Percentiles rank a stretch among this genome's conserved stretches.
phyloP scores from a whole-genome alignment of 2,329 filamentous ascomycete genomes.

The Chaetomium globosum region DNA sequence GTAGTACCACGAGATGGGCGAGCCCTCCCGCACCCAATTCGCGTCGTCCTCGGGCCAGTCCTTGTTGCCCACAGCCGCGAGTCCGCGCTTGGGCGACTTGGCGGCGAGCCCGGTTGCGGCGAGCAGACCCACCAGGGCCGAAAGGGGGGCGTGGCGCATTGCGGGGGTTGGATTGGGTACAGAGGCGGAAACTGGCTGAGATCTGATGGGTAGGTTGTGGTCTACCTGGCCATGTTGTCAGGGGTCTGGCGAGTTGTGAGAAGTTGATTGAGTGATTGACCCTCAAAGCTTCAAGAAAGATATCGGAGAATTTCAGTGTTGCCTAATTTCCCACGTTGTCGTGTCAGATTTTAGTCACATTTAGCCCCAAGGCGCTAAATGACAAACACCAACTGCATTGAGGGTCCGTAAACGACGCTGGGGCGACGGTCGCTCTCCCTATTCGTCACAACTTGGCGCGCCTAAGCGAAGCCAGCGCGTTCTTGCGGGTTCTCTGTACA shows the following conservation, averaged over 20 bases:
- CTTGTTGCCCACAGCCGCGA: slow-evolving; percentile 64
- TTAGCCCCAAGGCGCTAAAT: not conserved
- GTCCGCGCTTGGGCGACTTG: slow-evolving; percentile 66
- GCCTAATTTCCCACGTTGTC: not conserved
- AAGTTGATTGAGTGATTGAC: not conserved
- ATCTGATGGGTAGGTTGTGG: slow-evolving; percentile 22
- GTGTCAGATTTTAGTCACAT: slow-evolving; percentile 13
- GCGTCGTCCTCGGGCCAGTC: slow-evolving; percentile 62
- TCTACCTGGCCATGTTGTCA: slow-evolving; percentile 27
- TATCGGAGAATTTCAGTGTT: not conserved
- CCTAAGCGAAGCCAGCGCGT: too few species aligned
- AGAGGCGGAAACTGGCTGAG: not conserved
- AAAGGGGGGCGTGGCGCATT: slow-evolving; percentile 2
- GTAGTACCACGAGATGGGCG: slow-evolving; percentile 79
- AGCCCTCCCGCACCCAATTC: slow-evolving; percentile 60
- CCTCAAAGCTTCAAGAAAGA: not conserved
- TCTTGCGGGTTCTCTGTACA: too few species aligned
- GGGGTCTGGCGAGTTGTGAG: not conserved
- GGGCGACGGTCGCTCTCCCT: too few species aligned
- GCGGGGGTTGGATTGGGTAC: not conserved
- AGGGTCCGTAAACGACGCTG: not conserved
- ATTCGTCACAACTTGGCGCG: not conserved
- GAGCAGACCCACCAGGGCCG: slow-evolving; percentile 14
- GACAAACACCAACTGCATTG: not conserved
- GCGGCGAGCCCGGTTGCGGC: slow-evolving; percentile 32